Percentiles rank a stretch among this genome's conserved stretches.
Evolutionary conservation across 139 green algal genomes (phyloP).

Genomic region (Chlamydomonas schloesseri): DNA sequence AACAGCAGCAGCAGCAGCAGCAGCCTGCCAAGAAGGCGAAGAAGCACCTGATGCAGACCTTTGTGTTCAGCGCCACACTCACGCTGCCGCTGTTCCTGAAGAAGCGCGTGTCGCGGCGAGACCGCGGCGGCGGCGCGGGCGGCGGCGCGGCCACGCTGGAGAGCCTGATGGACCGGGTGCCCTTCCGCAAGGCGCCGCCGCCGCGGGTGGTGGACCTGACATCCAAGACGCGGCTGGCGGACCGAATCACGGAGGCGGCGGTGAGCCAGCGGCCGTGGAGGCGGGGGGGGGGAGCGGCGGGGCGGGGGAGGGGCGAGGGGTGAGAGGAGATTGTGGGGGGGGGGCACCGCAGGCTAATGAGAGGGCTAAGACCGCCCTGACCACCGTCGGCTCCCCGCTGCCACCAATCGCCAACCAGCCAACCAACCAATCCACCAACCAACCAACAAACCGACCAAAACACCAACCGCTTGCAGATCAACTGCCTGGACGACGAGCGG

Average conservation of each 20-base stretch:
- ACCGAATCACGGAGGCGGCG: slow-evolving; percentile 27
- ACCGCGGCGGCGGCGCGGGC: slow-evolving; percentile 77
- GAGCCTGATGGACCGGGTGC: slow-evolving; percentile 84
- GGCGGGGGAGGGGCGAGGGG: no score
- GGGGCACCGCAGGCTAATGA: no score
- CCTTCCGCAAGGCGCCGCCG: slow-evolving; percentile 61
- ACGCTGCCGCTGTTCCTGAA: slow-evolving; percentile 86
- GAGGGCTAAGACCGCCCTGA: no score
- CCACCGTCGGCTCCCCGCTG: slow-evolving; percentile 55
- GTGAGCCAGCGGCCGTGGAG: no score
- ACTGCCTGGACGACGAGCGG: slow-evolving; percentile 57
- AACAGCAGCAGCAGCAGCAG: not conserved
- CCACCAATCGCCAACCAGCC: not conserved
- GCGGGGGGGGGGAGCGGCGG: no score
- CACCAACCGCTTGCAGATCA: slow-evolving; percentile 23
- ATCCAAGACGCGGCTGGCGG: slow-evolving; percentile 44
- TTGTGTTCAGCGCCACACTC: slow-evolving; percentile 98
- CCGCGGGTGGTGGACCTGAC: slow-evolving; percentile 77
- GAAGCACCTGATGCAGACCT: slow-evolving; percentile 81
- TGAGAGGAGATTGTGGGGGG: no score
- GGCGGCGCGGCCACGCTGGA: slow-evolving; percentile 76
- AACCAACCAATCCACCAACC: no score
- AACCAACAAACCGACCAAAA: not conserved
- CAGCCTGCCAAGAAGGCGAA: not conserved
- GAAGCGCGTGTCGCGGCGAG: slow-evolving; percentile 76